These are phyloP conservation scores for Elymus sibiricus DNA, from an alignment of 176 grass and related monocot genomes.

Conservation along the genomic window DNA sequence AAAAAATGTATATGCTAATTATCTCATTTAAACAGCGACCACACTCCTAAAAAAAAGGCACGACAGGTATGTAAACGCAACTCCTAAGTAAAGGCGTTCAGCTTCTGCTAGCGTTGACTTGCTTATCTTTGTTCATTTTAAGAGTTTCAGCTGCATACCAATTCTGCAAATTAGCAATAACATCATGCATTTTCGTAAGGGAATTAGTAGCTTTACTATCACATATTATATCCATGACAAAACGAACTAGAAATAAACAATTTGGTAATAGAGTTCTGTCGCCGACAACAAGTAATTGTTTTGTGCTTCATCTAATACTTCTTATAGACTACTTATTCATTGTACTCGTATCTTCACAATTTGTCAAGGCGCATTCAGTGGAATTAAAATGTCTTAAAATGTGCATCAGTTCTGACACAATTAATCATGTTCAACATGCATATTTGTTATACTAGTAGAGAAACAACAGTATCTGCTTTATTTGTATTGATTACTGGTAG, in stretches of 20 bases:
- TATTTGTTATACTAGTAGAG: background rate
- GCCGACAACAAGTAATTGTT: background rate
- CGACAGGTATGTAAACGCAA: slow-evolving; percentile 35
- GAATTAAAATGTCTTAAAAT: background rate
- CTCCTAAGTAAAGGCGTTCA: background rate
- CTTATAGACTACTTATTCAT: background rate
- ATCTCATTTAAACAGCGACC: slow-evolving; percentile 38
- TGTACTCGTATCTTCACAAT: no score
- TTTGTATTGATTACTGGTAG: background rate
- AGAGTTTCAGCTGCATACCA: background rate
- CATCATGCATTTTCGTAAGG: background rate
- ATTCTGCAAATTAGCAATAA: background rate
- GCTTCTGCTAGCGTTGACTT: background rate
- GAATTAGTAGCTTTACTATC: background rate
- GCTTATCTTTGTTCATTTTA: background rate
- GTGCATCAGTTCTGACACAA: background rate
- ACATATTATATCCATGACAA: background rate
- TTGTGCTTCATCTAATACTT: slow-evolving; percentile 7
- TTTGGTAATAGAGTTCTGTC: background rate
- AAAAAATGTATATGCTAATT: background rate
- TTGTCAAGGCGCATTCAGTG: background rate
- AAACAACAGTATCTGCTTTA: background rate
- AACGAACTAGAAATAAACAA: background rate
- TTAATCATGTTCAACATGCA: background rate
- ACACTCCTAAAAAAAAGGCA: slow-evolving; percentile 8